Evolutionary conservation across 2,329 filamentous ascomycete genomes (phyloP), one percentile per base, ranked within the genome.

Genomic region (Triangularia setosa): DNA sequence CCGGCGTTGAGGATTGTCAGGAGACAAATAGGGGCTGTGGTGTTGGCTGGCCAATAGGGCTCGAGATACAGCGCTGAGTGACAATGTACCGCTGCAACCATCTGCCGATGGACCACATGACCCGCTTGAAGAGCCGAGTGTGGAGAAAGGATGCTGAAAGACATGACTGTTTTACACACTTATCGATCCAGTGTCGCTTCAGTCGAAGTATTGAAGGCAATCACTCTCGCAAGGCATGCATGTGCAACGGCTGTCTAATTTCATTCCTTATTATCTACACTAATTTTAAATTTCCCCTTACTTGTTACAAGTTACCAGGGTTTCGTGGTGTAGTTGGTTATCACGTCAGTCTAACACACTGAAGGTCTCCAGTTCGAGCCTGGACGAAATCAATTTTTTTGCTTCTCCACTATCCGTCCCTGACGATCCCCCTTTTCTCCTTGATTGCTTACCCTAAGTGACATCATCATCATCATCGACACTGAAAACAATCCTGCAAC

Each of bases 331-430:
- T 74, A 75, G 78, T 79, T 79, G 78, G 78, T 79, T 79, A 80
- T 79, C 78, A 80, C 78, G 75, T 80, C 76, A 79, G 78, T 79
- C 76, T 80, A 80, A 80, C 77, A 75, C 73, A 72, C 71, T 73
- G 71, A 75, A 75, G 72, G 72, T 73, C 71, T 67, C 68, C 71
- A 69, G 72, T 71, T 73, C 72, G 64, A 73, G 58, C 71, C 71
- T 69, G 71, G 68, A 65, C 69, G 63, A 65, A 48, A 70, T 70
- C 68, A 69, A 44, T 2, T 6, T 30, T 58, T 59, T 59, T 44
- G n/a, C n/a, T 3, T 21, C 40, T n/a, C 40, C n/a, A 48, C 40
- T 6, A 18, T n/a, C n/a, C n/a, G 40, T 3, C 40, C 40, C n/a
- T 48, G 18, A 21, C n/a, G 18, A 21, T 5, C 40, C 40, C 40